Base-by-base conservation (phyloP, 129 eudicot species). In the Chrysanthemum seticuspe region DNA sequence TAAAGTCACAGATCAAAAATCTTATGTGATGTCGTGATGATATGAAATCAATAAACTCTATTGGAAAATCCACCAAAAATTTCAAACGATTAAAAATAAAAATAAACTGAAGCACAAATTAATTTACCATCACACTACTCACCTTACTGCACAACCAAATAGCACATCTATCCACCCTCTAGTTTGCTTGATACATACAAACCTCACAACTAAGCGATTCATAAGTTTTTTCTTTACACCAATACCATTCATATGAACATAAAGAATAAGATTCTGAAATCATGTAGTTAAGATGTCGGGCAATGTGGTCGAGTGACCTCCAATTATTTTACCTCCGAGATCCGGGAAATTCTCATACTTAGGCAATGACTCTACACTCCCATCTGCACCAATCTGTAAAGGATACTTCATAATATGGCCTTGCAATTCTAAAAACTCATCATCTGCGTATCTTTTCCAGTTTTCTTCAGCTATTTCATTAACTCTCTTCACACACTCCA, bases 361-460 rank as follows among this genome's bases (percentile, higher is more conserved):
- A 27, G 85, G 82, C 66, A 86, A 71, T 11, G 87, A 80, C 25
- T 71, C 81, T 21, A 91, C 96, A 3, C 79, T 87, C 50, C 97
- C 97, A 13, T 91, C 82, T 7, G 21, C 83, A 18, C 82, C 79
- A 5, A 91, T 83, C 31, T 78, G 63, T 51, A 91, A 15, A 11
- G 97, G 97, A 79, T 91, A 91, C 84, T 67, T 86, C 25, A 91
- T 76, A 31, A 88, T 78, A 78, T 91, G 96, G 9, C 97, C 97
- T 72, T 84, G 85, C 67, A 88, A 66, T 62, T 58, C 53, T 11
- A 76, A 45, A 65, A 88, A 86, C 25, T 72, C 65, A 11, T 84
- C 90, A 3, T 25, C 76, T 0, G 81, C 45, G 61, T 44, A 91
- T 6, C 85, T 76, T 14, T 40, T 76, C 97, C 92, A 86, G 68